phyloP scores from a whole-genome alignment of 495 filamentous ascomycete genomes.

The Penicillium roqueforti region DNA sequence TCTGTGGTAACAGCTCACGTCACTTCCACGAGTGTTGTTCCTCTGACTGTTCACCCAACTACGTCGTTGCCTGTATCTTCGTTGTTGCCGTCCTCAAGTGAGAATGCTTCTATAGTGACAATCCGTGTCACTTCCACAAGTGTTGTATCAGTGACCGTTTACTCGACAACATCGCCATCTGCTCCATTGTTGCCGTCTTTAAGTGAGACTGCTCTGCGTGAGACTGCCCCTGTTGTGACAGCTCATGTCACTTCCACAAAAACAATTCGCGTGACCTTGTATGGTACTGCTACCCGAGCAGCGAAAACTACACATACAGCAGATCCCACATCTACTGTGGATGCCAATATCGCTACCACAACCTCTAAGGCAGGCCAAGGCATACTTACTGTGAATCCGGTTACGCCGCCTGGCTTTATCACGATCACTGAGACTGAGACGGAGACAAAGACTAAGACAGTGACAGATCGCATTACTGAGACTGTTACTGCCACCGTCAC shows the following conservation, averaged over 20 bases:
- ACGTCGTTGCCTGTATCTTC: neutral
- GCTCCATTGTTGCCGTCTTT: neutral
- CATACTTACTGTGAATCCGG: constrained; percentile 5
- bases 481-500: constrained; percentile 19
- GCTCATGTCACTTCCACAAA: neutral
- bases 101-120: neutral
- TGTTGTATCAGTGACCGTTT: constrained; percentile 8
- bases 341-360: neutral
- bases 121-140: constrained; percentile 10
- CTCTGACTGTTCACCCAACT: neutral
- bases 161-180: neutral
- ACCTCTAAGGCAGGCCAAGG: neutral
- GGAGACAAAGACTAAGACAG: constrained; percentile 10
- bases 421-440: constrained; percentile 11
- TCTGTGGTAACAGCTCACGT: constrained; percentile 5
- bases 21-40: constrained; percentile 1
- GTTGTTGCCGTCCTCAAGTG: neutral
- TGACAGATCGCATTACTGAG: constrained; percentile 12
- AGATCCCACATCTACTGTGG: neutral
- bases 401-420: constrained; percentile 11
- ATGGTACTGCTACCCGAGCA: neutral
- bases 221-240: neutral
- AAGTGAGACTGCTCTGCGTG: neutral
- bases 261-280: neutral
- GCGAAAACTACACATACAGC: neutral